Conservation (phyloP, 768 basidiomycete species). For the Auricularia cornea region DNA sequence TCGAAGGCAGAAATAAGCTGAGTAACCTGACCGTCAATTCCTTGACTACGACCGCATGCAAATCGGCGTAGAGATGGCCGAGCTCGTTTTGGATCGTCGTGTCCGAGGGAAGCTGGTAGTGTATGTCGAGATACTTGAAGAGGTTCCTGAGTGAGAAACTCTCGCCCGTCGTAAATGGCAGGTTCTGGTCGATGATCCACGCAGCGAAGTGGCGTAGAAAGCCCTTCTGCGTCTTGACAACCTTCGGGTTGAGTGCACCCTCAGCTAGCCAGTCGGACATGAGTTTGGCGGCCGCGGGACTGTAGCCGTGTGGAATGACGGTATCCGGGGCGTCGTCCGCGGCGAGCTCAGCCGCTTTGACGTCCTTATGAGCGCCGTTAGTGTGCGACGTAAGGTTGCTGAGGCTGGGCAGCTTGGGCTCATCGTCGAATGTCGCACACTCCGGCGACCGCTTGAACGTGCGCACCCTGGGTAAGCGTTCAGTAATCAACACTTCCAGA, state of each 20-base stretch:
- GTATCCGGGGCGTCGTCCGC: not conserved
- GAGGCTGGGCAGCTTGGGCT: not conserved
- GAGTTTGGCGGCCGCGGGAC: slow-evolving; percentile 5
- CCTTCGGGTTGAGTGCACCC: not conserved
- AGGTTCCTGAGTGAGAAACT: slow-evolving; percentile 8
- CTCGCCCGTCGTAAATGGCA: slow-evolving; percentile 20
- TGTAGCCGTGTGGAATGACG: not conserved
- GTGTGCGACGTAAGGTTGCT: not conserved
- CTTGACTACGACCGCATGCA: slow-evolving; percentile 14
- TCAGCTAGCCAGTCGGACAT: slow-evolving; percentile 12
- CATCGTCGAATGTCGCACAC: not conserved
- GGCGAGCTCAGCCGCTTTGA: not conserved
- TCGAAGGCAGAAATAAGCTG: not conserved
- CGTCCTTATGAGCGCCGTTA: not conserved
- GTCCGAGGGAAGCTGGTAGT: slow-evolving; percentile 16
- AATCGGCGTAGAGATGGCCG: slow-evolving; percentile 10
- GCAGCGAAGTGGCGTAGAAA: not conserved
- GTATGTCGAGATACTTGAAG: slow-evolving; percentile 12
- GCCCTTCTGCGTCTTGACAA: not conserved
- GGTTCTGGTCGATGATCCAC: slow-evolving; percentile 11
- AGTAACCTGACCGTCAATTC: slow-evolving; percentile 18
- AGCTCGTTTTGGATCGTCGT: slow-evolving; percentile 20
- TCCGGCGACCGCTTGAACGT: not conserved
- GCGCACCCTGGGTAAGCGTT: not conserved
- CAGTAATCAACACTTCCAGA: not conserved